Conservation (phyloP, 495 filamentous ascomycete species). For the Xylaria telfairii region DNA sequence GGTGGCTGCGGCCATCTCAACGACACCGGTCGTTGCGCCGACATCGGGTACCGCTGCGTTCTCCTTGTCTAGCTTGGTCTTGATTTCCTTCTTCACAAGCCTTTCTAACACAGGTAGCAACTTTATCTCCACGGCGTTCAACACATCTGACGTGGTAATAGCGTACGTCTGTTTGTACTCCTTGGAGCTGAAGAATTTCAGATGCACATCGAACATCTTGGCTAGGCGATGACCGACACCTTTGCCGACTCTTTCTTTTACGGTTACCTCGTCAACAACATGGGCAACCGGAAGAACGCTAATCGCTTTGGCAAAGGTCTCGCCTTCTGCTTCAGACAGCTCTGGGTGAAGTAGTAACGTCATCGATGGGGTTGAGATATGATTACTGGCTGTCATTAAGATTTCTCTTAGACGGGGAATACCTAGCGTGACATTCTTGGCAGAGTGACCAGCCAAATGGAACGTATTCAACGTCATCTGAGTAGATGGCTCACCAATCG, state of each 20-base stretch:
- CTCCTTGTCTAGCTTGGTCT: slow-evolving; percentile 71
- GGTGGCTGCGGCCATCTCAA: slow-evolving; percentile 61
- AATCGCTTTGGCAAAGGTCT: slow-evolving; percentile 89
- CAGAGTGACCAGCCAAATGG: slow-evolving; percentile 97
- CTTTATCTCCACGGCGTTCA: slow-evolving; percentile 76
- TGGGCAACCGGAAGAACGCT: slow-evolving; percentile 87
- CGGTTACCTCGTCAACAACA: slow-evolving; percentile 80
- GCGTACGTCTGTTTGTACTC: slow-evolving; percentile 88
- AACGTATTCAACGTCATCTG: slow-evolving; percentile 99
- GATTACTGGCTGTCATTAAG: slow-evolving; percentile 91
- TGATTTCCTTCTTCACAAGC: slow-evolving; percentile 75
- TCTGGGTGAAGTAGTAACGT: slow-evolving; percentile 79
- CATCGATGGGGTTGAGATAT: slow-evolving; percentile 92
- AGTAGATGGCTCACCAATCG: slow-evolving; percentile 94
- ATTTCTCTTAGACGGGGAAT: slow-evolving; percentile 97
- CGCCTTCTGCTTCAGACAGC: slow-evolving; percentile 68
- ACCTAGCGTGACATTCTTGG: slow-evolving; percentile 98
- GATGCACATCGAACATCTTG: slow-evolving; percentile 82
- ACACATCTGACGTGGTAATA: slow-evolving; percentile 77
- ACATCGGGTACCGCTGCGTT: slow-evolving; percentile 79
- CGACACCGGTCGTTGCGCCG: slow-evolving; percentile 74
- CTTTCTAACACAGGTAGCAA: slow-evolving; percentile 74
- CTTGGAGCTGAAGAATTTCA: slow-evolving; percentile 80
- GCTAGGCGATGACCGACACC: slow-evolving; percentile 69
- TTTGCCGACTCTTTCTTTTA: slow-evolving; percentile 75